Conservation (phyloP, 1,139 yeast species). For the Meyerozyma smithsonii region DNA sequence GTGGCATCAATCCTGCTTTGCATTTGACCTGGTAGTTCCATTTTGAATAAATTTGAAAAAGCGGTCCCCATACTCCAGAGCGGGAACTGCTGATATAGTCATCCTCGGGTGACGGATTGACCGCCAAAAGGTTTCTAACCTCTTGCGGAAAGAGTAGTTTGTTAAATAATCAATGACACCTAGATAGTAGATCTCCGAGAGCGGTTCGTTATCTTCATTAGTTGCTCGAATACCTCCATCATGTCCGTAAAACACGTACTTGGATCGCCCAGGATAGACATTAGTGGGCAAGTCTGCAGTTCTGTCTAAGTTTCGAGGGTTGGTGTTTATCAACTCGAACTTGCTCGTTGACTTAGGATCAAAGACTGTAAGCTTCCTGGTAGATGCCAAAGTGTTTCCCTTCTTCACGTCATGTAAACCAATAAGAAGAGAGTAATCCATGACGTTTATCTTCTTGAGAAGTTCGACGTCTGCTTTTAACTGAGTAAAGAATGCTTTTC, state of each 20-base stretch:
- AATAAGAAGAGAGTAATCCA: conserved; percentile 89
- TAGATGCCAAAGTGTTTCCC: conserved; percentile 38
- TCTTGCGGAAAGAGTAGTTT: conserved; percentile 70
- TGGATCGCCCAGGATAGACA: conserved; percentile 47
- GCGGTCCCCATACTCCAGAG: conserved; percentile 83
- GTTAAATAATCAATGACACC: conserved; percentile 96
- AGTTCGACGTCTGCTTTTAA: conserved; percentile 70
- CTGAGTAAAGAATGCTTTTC: conserved; percentile 58
- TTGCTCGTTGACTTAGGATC: conserved; percentile 42
- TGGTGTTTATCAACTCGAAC: conserved; percentile 42
- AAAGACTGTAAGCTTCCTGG: conserved; percentile 41
- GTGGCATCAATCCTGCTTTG: background rate
- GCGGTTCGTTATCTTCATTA: conserved; percentile 56
- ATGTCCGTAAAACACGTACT: conserved; percentile 64
- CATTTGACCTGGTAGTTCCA: conserved; percentile 20
- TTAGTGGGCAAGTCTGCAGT: conserved; percentile 40
- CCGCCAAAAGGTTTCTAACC: conserved; percentile 84
- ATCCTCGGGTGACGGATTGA: conserved; percentile 63
- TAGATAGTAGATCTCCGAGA: conserved; percentile 73
- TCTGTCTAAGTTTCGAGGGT: conserved; percentile 41
- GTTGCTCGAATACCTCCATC: conserved; percentile 87
- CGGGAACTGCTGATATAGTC: conserved; percentile 85
- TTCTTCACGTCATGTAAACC: conserved; percentile 77
- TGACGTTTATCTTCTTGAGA: conserved; percentile 69
- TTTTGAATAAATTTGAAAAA: conserved; percentile 65